phyloP scores from a whole-genome alignment of 352 stramenopile genomes.

The Phytophthora fragariaefolia region DNA sequence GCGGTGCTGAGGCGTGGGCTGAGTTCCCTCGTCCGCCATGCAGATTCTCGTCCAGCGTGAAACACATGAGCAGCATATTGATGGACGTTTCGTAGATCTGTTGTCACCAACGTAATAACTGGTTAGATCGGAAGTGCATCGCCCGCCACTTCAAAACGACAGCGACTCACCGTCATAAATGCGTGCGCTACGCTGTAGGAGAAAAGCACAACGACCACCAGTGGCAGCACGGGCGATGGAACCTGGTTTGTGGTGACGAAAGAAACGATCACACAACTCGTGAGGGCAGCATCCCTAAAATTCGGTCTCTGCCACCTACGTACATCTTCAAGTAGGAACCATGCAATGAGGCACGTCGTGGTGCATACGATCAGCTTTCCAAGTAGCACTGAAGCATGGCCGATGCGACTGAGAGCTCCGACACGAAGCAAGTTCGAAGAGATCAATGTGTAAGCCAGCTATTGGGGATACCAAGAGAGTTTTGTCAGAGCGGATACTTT shows the following conservation, averaged over 20 bases:
- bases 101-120: not conserved
- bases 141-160: not conserved
- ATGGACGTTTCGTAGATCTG: slow-evolving; percentile 89
- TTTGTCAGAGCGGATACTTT: not conserved
- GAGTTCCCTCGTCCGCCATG: slow-evolving; percentile 80
- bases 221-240: slow-evolving; percentile 67
- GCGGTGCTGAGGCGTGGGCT: slow-evolving; percentile 58
- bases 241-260: slow-evolving; percentile 38
- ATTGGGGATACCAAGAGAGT: not conserved
- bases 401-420: slow-evolving; percentile 71
- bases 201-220: slow-evolving; percentile 72
- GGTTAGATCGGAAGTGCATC: not conserved
- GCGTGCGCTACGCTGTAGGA: slow-evolving; percentile 81
- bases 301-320: slow-evolving; percentile 10
- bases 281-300: slow-evolving; percentile 6
- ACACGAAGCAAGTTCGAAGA: slow-evolving; percentile 75
- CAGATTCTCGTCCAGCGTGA: slow-evolving; percentile 86
- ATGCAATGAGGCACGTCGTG: slow-evolving; percentile 68
- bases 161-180: slow-evolving; percentile 73
- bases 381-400: slow-evolving; percentile 69
- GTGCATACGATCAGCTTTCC: slow-evolving; percentile 83
- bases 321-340: slow-evolving; percentile 77
- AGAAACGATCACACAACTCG: slow-evolving; percentile 4
- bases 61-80: slow-evolving; percentile 88
- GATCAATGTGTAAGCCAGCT: slow-evolving; percentile 74